A percentile compares a stretch with the other conserved stretches of the same genome.
These are phyloP conservation scores for Acer campestre DNA, from an alignment of 345 rosid species.

Conservation along the genomic window DNA sequence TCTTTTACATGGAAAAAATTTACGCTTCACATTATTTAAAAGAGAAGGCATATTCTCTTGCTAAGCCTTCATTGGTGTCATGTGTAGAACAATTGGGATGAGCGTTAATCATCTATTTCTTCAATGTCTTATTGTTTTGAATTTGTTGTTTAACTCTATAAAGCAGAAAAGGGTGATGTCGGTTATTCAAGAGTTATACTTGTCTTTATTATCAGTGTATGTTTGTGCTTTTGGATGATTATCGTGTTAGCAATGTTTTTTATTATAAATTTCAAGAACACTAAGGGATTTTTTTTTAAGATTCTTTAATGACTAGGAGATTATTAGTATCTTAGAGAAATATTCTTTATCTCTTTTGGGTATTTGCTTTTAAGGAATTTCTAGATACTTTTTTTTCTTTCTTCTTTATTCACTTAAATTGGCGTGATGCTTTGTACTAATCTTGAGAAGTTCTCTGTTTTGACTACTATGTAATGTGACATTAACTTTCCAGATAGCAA, in stretches of 20 bases:
- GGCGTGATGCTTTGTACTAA: background rate
- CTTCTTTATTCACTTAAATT: background rate
- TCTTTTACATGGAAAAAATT: background rate
- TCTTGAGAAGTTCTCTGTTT: background rate
- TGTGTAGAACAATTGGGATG: background rate
- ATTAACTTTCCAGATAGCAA: conserved; percentile 56
- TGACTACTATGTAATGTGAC: background rate
- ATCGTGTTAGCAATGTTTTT: background rate
- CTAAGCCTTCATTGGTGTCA: background rate
- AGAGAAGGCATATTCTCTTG: background rate
- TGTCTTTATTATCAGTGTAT: background rate
- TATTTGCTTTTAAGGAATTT: background rate
- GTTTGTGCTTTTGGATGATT: background rate
- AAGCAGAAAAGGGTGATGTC: background rate
- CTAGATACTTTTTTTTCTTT: background rate
- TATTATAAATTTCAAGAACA: background rate
- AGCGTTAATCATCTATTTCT: background rate
- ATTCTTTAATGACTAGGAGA: background rate
- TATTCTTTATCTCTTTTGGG: too few species aligned
- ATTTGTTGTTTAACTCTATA: background rate
- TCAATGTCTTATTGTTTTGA: background rate
- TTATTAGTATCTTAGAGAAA: too few species aligned
- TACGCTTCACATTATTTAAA: background rate
- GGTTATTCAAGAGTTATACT: background rate
- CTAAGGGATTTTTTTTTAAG: background rate